These are phyloP conservation scores for Lepiota brunneoincarnata DNA, from an alignment of 768 basidiomycete genomes.

Conservation along the genomic window DNA sequence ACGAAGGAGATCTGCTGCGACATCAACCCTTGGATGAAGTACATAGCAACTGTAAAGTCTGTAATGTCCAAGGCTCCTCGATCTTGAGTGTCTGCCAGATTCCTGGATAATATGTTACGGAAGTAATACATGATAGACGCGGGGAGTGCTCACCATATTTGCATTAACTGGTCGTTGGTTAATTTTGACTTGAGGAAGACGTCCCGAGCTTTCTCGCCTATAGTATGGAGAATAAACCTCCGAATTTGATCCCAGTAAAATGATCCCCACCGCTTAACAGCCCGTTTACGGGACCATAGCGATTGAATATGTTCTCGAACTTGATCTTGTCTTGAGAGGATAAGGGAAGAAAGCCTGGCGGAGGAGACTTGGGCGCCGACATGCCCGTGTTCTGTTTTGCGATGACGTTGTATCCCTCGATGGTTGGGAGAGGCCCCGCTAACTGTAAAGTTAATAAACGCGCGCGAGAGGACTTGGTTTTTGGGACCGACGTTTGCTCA, in stretches of 20 bases:
- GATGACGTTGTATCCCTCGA: constrained; percentile 65
- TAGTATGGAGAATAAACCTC: background rate
- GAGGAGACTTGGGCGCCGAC: constrained; percentile 62
- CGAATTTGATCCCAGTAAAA: background rate
- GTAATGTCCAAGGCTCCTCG: constrained; percentile 84
- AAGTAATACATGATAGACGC: background rate
- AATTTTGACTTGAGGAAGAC: constrained; percentile 92
- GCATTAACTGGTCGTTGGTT: constrained; percentile 79
- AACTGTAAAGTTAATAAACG: constrained; percentile 18
- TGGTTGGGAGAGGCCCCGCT: constrained; percentile 85
- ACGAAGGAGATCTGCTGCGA: constrained; percentile 68
- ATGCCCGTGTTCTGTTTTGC: constrained; percentile 59
- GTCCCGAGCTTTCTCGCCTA: constrained; percentile 85
- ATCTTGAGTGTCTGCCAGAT: constrained; percentile 91
- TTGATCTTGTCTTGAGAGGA: constrained; percentile 81
- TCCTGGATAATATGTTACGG: constrained; percentile 47
- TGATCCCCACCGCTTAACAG: constrained; percentile 68
- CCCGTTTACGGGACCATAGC: constrained; percentile 70
- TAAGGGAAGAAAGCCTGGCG: constrained; percentile 61
- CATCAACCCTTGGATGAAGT: constrained; percentile 93
- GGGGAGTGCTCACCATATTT: constrained; percentile 74
- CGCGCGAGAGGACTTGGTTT: constrained; percentile 3
- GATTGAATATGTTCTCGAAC: constrained; percentile 76
- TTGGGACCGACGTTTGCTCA: constrained; percentile 64
- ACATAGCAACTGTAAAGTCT: constrained; percentile 96